Conservation (phyloP, 306 rosid genomes). For the Purshia tridentata region DNA sequence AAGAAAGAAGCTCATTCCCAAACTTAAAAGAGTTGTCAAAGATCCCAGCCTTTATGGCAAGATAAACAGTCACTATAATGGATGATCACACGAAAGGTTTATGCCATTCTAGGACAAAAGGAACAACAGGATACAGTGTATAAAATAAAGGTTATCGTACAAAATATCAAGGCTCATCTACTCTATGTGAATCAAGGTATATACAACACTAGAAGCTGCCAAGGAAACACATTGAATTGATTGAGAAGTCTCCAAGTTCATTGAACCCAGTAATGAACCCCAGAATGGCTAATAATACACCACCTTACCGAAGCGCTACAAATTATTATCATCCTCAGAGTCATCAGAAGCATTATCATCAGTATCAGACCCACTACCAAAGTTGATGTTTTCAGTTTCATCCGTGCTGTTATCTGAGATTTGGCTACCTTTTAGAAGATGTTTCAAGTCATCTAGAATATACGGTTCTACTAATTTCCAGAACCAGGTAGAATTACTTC, state of each 20-base stretch:
- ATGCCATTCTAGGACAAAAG: background rate
- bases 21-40: background rate
- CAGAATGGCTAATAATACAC: background rate
- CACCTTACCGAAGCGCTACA: background rate
- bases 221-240: background rate
- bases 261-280: background rate
- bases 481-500: conserved; percentile 63
- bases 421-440: conserved; percentile 35
- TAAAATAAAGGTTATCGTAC: background rate
- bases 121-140: background rate
- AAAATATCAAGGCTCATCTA: background rate
- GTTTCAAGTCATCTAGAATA: conserved; percentile 51
- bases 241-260: background rate
- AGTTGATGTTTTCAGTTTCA: conserved; percentile 42
- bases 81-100: background rate
- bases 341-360: conserved; percentile 40
- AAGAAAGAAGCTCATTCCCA: background rate
- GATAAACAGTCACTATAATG: background rate
- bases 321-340: conserved; percentile 6
- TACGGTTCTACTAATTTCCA: conserved; percentile 83
- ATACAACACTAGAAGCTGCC: background rate
- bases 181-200: background rate
- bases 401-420: conserved; percentile 23
- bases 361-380: conserved; percentile 54
- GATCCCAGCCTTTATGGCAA: background rate